A percentile compares a stretch with the other conserved stretches of the same genome.
These are phyloP conservation scores for Ophiostoma sp. DNA, from an alignment of 2,329 filamentous ascomycete genomes.

Conservation along the genomic window DNA sequence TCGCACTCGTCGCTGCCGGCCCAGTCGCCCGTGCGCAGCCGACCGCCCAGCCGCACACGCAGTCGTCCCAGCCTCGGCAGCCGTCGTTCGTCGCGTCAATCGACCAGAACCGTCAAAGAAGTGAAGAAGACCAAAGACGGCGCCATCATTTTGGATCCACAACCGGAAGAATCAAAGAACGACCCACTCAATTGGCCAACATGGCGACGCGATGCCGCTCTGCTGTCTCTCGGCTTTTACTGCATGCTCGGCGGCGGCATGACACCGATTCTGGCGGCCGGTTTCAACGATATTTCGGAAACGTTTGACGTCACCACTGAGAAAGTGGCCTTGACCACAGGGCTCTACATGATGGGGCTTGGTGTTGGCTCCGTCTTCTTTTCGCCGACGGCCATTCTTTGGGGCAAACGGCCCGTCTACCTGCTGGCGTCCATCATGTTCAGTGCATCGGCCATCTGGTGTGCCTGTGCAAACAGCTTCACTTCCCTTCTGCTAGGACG, in stretches of 20 bases:
- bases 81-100: conserved; percentile 18
- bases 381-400: conserved; percentile 88
- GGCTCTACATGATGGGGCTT: conserved; percentile 90
- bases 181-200: conserved; percentile 90
- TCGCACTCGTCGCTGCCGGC: conserved; percentile 59
- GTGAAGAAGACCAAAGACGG: conserved; percentile 77
- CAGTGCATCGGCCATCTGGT: conserved; percentile 76
- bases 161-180: conserved; percentile 86
- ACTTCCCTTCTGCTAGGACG: conserved; percentile 76
- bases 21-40: conserved; percentile 38
- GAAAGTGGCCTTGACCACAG: conserved; percentile 80
- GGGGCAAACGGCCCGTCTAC: conserved; percentile 88
- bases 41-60: background rate
- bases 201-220: conserved; percentile 75
- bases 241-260: conserved; percentile 93
- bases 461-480: conserved; percentile 79
- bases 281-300: conserved; percentile 76
- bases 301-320: conserved; percentile 66
- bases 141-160: conserved; percentile 82
- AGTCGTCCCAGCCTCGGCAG: conserved; percentile 45
- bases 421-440: conserved; percentile 76
- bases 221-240: conserved; percentile 84
- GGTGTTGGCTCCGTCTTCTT: conserved; percentile 81
- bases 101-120: background rate
- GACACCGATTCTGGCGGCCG: conserved; percentile 85